Percentiles rank a stretch among this genome's conserved stretches.
These are phyloP conservation scores for Jatropha multifida DNA, from an alignment of 441 rosid species.

Conservation along the genomic window DNA sequence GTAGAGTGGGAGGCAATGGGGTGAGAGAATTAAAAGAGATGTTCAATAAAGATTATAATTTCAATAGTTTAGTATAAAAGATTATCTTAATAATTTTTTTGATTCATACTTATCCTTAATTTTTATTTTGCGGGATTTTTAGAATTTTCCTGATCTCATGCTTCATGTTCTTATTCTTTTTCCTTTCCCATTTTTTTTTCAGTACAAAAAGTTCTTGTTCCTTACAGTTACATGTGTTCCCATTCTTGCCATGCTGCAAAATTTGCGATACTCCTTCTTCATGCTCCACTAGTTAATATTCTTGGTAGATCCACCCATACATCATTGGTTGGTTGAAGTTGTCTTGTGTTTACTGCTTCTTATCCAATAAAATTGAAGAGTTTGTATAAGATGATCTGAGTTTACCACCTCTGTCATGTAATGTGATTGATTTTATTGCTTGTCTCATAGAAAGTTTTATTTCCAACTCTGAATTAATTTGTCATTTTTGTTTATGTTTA, in stretches of 20 bases:
- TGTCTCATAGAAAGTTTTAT: background rate
- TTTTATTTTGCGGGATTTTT: background rate
- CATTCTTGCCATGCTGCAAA: background rate
- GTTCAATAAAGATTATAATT: background rate
- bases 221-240: background rate
- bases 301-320: background rate
- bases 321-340: background rate
- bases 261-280: background rate
- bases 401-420: background rate
- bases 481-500: background rate
- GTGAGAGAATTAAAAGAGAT: background rate
- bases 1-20: background rate
- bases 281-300: background rate
- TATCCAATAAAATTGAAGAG: background rate
- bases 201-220: background rate
- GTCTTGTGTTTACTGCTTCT: background rate
- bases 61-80: background rate
- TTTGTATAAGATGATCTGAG: background rate
- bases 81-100: background rate
- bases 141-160: background rate
- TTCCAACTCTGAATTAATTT: background rate
- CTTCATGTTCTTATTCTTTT: background rate
- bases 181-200: no score
- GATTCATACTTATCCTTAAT: background rate
- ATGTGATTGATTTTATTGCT: background rate